A percentile compares a stretch with the other conserved stretches of the same genome.
Evolutionary conservation across 768 basidiomycete genomes (phyloP).

Genomic region (Lactarius trivialis): DNA sequence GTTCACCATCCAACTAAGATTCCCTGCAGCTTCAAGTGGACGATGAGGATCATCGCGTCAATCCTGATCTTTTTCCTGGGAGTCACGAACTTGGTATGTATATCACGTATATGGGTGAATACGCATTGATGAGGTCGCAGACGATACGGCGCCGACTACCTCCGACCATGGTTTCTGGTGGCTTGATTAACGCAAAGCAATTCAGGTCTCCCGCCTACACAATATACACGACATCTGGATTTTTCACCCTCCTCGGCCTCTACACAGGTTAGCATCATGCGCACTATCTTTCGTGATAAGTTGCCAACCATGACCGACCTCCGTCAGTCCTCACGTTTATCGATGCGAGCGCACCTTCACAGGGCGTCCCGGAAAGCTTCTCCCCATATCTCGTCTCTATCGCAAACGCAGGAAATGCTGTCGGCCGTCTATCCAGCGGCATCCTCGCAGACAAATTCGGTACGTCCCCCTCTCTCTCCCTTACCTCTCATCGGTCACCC

Average conservation of each 20-base stretch:
- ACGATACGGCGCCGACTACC: slow-evolving; percentile 42
- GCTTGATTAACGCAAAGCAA: slow-evolving; percentile 53
- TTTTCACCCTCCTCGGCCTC: slow-evolving; percentile 57
- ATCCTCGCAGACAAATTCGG: slow-evolving; percentile 48
- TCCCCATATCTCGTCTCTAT: slow-evolving; percentile 62
- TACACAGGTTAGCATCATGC: slow-evolving; percentile 36
- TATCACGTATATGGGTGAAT: neutral
- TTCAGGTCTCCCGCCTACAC: slow-evolving; percentile 49
- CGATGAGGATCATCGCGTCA: slow-evolving; percentile 64
- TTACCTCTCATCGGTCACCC: neutral
- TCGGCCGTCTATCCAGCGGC: slow-evolving; percentile 55
- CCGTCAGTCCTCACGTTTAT: slow-evolving; percentile 60
- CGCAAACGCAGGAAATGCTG: slow-evolving; percentile 56
- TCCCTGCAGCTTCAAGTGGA: slow-evolving; percentile 59
- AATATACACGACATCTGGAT: slow-evolving; percentile 50
- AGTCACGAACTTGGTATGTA: slow-evolving; percentile 44
- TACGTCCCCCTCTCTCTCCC: slow-evolving; percentile 24
- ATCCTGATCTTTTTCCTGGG: slow-evolving; percentile 48
- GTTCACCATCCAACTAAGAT: neutral
- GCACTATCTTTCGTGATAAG: neutral
- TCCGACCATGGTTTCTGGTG: slow-evolving; percentile 45
- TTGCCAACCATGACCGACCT: neutral
- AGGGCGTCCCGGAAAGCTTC: slow-evolving; percentile 45
- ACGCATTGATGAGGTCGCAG: slow-evolving; percentile 26
- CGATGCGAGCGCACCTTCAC: slow-evolving; percentile 45